Evolutionary conservation across 805 yeast genomes (phyloP).

Genomic region (Blastobotrys mokoenaii): DNA sequence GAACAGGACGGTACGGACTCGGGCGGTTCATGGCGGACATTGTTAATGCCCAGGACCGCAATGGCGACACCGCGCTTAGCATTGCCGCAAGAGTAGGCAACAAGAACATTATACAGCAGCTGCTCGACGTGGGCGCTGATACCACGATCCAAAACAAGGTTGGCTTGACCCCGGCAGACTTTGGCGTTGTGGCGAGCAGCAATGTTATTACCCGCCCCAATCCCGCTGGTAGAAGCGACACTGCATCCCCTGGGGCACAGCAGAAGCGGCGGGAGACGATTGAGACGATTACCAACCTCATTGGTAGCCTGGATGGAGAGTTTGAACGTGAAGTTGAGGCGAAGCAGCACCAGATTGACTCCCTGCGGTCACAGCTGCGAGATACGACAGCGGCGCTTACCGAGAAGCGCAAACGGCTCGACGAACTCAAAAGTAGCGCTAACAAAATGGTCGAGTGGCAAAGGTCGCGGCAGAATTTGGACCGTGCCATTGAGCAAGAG

Average conservation of each 20-base stretch:
- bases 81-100: conserved; percentile 87
- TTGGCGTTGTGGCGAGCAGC: conserved; percentile 44
- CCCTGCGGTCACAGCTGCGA: conserved; percentile 47
- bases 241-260: neutral
- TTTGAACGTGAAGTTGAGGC: conserved; percentile 49
- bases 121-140: conserved; percentile 85
- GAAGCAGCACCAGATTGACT: conserved; percentile 45
- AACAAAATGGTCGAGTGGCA: conserved; percentile 40
- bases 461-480: conserved; percentile 49
- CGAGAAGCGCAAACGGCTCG: conserved; percentile 40
- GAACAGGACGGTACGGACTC: conserved; percentile 41
- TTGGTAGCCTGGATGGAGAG: conserved; percentile 46
- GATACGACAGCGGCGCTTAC: conserved; percentile 47
- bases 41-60: conserved; percentile 81
- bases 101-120: conserved; percentile 66
- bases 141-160: conserved; percentile 70
- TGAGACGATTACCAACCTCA: conserved; percentile 42
- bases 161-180: conserved; percentile 80
- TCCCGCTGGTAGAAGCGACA: neutral
- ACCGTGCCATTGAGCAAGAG: conserved; percentile 57
- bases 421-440: conserved; percentile 38
- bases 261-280: conserved; percentile 37
- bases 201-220: too few species aligned
- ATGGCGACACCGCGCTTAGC: conserved; percentile 92
- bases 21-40: conserved; percentile 57